A percentile compares a stretch with the other conserved stretches of the same genome.
These are phyloP conservation scores for Fusarium siculi DNA, from an alignment of 2,329 filamentous ascomycete genomes.

Conservation along the genomic window DNA sequence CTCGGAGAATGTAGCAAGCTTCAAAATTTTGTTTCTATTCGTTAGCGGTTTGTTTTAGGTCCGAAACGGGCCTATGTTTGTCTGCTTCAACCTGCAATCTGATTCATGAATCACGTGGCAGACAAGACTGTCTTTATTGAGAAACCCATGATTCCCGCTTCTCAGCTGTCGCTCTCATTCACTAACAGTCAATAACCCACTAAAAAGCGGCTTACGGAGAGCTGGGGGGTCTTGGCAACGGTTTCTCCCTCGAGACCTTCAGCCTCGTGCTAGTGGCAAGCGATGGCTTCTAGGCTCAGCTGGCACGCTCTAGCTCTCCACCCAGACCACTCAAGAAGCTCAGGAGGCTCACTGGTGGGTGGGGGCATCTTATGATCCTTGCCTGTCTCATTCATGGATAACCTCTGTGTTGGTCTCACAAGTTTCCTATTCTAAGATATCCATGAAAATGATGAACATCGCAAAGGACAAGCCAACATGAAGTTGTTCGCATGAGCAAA, in stretches of 20 bases:
- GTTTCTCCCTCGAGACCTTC: constrained; percentile 16
- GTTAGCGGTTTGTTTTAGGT: constrained; percentile 10
- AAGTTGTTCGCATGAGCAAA: background rate
- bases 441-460: background rate
- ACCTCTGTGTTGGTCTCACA: background rate
- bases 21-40: constrained; percentile 25
- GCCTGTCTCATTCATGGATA: constrained; percentile 20
- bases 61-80: background rate
- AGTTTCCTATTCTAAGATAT: background rate
- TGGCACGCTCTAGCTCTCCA: constrained; percentile 28
- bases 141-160: constrained; percentile 6
- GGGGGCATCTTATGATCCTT: constrained; percentile 12
- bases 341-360: constrained; percentile 21
- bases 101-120: constrained; percentile 18
- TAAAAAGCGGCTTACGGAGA: constrained; percentile 11
- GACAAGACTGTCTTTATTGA: background rate
- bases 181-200: background rate
- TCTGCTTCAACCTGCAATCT: background rate
- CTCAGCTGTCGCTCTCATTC: constrained; percentile 20
- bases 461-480: background rate
- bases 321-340: constrained; percentile 28
- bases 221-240: constrained; percentile 34
- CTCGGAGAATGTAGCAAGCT: constrained; percentile 12
- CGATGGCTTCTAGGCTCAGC: constrained; percentile 30
- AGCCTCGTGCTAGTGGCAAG: constrained; percentile 38